Evolutionary conservation across 2,329 filamentous ascomycete species (phyloP), one percentile per base, ranked within the genome.

Genomic region (Pseudogymnoascus sp.): DNA sequence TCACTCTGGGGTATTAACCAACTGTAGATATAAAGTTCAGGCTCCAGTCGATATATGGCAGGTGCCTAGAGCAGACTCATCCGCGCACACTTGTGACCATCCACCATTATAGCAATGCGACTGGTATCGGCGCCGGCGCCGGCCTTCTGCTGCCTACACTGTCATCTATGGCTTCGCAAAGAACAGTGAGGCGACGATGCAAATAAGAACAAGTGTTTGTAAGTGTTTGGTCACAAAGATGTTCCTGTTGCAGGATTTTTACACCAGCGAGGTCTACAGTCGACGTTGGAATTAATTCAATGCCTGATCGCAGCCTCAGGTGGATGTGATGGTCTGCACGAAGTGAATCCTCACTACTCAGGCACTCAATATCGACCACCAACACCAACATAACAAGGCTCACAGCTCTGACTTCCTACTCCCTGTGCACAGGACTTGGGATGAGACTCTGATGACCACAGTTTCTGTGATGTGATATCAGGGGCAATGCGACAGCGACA

Each of bases 21-120:
- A 57, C n/a, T 3, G 10, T 5, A 19, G 47, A 9, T 57, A 19
- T 53, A 53, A 53, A 53, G 47, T 57, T 31, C 47, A 57, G 47
- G 47, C 26, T 57, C 47, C 47, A 57, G 47, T 33, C 19, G 47
- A 5, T 10, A 10, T 31, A 33, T 57, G 47, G 47, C 26, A 57
- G 47, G 15, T 57, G 47, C 47, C 47, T 57, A 57, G 47, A 57
- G 26, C 33, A n/a, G 47, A 33, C 47, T 57, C 47, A 57, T 57
- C 26, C n/a, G 47, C 47, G 47, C 47, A 31, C 26, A 57, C 26
- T 57, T 57, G 47, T 26, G 47, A 57, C 47, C 15, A 31, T 80
- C 86, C 2, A 85, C 86, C 68, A 91, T 93, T 0, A 96, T 93
- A 0, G 78, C 80, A 3, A 87, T 97, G 67, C 80, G 97, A 0